Percentiles rank a stretch among this genome's conserved stretches.
phyloP scores from a whole-genome alignment of 495 filamentous ascomycete genomes.

The Penicillium bialowiezense region DNA sequence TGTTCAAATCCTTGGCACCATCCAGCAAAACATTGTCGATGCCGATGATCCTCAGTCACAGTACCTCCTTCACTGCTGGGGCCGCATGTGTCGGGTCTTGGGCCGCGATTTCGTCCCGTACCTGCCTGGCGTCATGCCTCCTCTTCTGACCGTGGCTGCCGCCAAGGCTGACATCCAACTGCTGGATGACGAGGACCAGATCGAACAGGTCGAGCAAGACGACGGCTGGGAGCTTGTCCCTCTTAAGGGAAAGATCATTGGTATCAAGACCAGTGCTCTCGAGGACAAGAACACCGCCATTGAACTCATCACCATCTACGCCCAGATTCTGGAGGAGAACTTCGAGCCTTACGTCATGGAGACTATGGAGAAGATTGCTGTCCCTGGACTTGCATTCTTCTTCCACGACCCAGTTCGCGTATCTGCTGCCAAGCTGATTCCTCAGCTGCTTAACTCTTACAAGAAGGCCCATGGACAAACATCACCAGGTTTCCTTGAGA shows the following conservation, averaged over 20 bases:
- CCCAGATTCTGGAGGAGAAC: slow-evolving; percentile 83
- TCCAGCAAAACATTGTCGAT: slow-evolving; percentile 86
- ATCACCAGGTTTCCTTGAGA: slow-evolving; percentile 67
- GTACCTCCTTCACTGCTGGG: slow-evolving; percentile 99
- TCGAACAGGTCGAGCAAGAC: slow-evolving; percentile 87
- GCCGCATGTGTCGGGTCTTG: slow-evolving; percentile 94
- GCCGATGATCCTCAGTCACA: slow-evolving; percentile 94
- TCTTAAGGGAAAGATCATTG: slow-evolving; percentile 93
- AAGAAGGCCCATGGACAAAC: slow-evolving; percentile 80
- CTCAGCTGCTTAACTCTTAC: slow-evolving; percentile 90
- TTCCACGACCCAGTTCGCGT: slow-evolving; percentile 98
- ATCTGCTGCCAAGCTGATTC: slow-evolving; percentile 90
- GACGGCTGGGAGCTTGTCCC: slow-evolving; percentile 98
- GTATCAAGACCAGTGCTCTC: slow-evolving; percentile 93
- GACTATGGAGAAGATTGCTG: slow-evolving; percentile 93
- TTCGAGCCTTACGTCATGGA: slow-evolving; percentile 90
- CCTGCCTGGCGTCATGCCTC: slow-evolving; percentile 89
- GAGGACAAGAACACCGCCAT: slow-evolving; percentile 99
- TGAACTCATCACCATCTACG: slow-evolving; percentile 94
- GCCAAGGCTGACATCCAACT: slow-evolving; percentile 98
- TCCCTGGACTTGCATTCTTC: slow-evolving; percentile 95
- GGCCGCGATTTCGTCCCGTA: slow-evolving; percentile 89
- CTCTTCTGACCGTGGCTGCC: slow-evolving; percentile 82
- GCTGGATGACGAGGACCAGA: slow-evolving; percentile 92
- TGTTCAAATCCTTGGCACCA: slow-evolving; percentile 79